A percentile compares a stretch with the other conserved stretches of the same genome.
These are phyloP conservation scores for Eremomyces bilateralis DNA, from an alignment of 495 filamentous ascomycete species.

Conservation along the genomic window DNA sequence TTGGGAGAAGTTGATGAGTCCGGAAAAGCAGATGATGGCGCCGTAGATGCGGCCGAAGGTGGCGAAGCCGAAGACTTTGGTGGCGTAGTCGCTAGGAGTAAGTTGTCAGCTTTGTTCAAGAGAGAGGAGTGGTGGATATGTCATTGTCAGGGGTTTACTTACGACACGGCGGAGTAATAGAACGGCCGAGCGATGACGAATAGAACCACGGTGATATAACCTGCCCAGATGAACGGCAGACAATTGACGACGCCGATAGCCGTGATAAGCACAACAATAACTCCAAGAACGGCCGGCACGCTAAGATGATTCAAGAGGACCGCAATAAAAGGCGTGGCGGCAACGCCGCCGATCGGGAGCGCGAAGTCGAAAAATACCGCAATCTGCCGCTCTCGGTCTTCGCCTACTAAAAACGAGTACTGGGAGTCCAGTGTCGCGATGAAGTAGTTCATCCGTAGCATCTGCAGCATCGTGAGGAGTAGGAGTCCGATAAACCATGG, in stretches of 20 bases:
- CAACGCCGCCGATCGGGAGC: constrained; percentile 62
- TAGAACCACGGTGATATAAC: constrained; percentile 53
- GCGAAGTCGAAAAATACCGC: constrained; percentile 76
- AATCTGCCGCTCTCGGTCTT: constrained; percentile 39
- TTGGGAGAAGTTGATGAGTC: constrained; percentile 70
- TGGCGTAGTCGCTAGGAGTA: constrained; percentile 45
- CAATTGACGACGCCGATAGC: constrained; percentile 57
- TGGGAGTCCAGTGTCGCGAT: constrained; percentile 78
- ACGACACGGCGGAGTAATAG: constrained; percentile 52
- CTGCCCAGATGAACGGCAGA: constrained; percentile 43
- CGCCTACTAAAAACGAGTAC: constrained; percentile 55
- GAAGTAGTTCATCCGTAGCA: constrained; percentile 93
- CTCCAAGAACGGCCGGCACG: constrained; percentile 46
- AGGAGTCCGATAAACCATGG: constrained; percentile 80
- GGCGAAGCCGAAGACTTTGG: constrained; percentile 86
- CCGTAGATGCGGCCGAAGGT: constrained; percentile 91
- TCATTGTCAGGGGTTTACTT: constrained; percentile 11
- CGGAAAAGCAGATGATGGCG: constrained; percentile 67
- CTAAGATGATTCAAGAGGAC: constrained; percentile 51
- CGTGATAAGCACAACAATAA: constrained; percentile 49
- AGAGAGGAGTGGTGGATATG: no score
- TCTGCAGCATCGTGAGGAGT: constrained; percentile 73
- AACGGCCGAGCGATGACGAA: constrained; percentile 61
- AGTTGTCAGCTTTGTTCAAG: constrained; percentile 4
- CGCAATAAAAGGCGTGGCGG: constrained; percentile 73